Evolutionary conservation across 2,329 filamentous ascomycete species (phyloP), one percentile per base, ranked within the genome.

Genomic region (Aspergillus texensis): DNA sequence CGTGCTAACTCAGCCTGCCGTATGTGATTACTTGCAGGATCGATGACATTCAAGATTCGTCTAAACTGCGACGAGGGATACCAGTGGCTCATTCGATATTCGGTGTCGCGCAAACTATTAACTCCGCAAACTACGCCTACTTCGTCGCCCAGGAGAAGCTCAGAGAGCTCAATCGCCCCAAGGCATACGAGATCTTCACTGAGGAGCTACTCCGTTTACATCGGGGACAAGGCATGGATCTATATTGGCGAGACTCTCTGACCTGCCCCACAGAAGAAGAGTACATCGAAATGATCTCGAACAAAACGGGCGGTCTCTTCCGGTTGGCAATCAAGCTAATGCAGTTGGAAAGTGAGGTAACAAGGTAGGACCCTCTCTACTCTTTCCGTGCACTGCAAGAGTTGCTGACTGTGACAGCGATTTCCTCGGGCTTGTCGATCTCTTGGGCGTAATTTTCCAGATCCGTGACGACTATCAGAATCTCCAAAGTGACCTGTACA

Each of bases 391-490:
- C 5, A 36, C 34, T 36, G 2, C 34, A 0, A 36, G 3, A 14
- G 9, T 21, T 21, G n/a, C 12, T 48, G 6, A 16, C 45, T 16
- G 24, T 73, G 94, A 77, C 53, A 45, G 41, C n/a, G 41, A 43
- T 21, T 43, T 76, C 5, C 68, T 79, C 58, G 77, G 77, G 66
- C 76, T 8, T 43, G 41, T 21, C 19, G 41, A 43, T 10, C 41
- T 43, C 4, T 11, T 43, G 41, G 41, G 41, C 11, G 5, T 43
- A 19, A 73, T 77, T 26, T 79, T 79, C 57, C 78, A 80, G 60
- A 77, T 80, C 48, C 75, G 77, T 24, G 78, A 81, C 81, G 94
- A 97, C 84, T 43, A 43, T 11, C 41, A 43, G n/a, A 43, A 43
- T 21, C n/a, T 43, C 1, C 41, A 21, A 43, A 43, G 19, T 11